Evolutionary conservation across 805 yeast species (phyloP), one percentile per base, ranked within the genome.

Genomic region (Barnettozyma siamensis): DNA sequence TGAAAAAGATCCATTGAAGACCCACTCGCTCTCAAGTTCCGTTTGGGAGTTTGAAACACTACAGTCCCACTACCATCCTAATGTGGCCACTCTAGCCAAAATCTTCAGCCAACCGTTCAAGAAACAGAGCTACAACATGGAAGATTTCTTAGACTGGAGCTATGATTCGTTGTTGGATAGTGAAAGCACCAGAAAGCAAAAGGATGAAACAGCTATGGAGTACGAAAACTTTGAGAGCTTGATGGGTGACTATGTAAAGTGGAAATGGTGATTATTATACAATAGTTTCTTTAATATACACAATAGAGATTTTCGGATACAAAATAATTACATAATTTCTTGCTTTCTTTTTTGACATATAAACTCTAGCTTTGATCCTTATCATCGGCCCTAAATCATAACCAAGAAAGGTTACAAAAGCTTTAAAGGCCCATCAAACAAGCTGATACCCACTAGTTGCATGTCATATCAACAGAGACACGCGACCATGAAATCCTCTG

Each of bases 81-180:
- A 93, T 55, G 88, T 93, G 11, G 91, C 96, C 2, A 83, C 96
- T 0, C 69, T 93, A 52, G 96, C 96, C 15, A 82, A 79, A 58
- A 85, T 93, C 24, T 84, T 86, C 57, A 73, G 80, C 16, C 96
- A 93, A 63, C 96, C 96, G 3, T 91, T 88, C 66, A 76, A 81
- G 57, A 93, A 93, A 60, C 80, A 83, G 42, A 76, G 76, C 52
- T 93, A 93, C 60, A 85, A 85, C 59, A 70, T 93, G 71, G 99
- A 93, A 59, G 98, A 93, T 59, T 93, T 93, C 67, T 64, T 93
- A 54, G 96, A 89, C 61, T 91, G 96, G 87, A 79, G 82, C 43
- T 93, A 89, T 58, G 68, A 72, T 28, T 67, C 83, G 52, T 60
- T 85, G 40, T 52, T 83, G 44, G 79, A 75, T 21, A 76, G 79